A percentile compares a stretch with the other conserved stretches of the same genome.
Evolutionary conservation across 225 moss, liverwort and hornwort species (phyloP).

Genomic region (Polytrichum commune): DNA sequence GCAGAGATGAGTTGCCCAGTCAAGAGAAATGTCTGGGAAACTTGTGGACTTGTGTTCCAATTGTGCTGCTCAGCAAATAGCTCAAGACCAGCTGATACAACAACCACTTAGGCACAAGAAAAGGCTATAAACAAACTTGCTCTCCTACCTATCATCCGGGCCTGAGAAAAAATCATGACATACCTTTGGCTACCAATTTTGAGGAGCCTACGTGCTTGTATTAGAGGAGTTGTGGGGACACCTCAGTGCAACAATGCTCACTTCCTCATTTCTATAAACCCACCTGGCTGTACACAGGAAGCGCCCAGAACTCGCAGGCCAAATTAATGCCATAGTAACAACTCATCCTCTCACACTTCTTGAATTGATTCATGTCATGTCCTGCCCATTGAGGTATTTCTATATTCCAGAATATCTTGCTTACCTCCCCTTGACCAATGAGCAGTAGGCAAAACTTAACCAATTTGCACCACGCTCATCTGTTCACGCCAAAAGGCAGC

Average conservation of each 20-base stretch:
- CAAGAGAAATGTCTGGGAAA: no score
- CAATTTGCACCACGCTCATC: not conserved
- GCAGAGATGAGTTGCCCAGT: no score
- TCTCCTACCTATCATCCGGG: no score
- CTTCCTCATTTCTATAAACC: not conserved
- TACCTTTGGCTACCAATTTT: no score
- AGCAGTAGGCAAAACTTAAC: not conserved
- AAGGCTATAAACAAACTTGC: no score
- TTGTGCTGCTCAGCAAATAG: no score
- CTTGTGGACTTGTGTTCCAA: no score
- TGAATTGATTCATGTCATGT: not conserved
- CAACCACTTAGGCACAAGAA: no score
- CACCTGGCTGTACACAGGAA: conserved; percentile 1
- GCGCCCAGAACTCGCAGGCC: not conserved
- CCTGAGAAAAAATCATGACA: no score
- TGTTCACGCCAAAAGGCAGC: not conserved
- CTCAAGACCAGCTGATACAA: no score
- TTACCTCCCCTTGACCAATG: not conserved
- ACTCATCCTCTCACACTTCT: not conserved
- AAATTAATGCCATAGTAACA: not conserved
- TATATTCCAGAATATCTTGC: not conserved
- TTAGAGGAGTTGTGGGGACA: no score
- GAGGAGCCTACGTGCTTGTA: no score
- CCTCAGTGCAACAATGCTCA: not conserved
- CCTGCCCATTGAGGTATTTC: not conserved